Base-by-base conservation (phyloP, 2,329 filamentous ascomycete species). In the Penicillium vulpinum region DNA sequence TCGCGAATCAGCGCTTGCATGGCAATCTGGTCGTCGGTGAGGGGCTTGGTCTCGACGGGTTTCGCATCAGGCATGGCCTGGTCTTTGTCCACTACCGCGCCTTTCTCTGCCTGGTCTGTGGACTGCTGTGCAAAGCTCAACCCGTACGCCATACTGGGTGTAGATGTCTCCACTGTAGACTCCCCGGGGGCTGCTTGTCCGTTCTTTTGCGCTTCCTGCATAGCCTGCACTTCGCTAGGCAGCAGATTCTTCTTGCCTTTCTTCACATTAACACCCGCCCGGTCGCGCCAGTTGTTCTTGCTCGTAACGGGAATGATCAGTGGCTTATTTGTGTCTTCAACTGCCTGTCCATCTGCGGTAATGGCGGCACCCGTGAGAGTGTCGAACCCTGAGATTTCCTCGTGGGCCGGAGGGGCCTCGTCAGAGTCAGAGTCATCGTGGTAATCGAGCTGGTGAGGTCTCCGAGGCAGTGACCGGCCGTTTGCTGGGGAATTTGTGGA, bases 221-320 rank as follows among this genome's bases (percentile, higher is more conserved):
- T 72, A 60, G 78, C 79, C 60, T 81, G 79, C 39, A 83, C 83
- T 59, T 83, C 83, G 7, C 66, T 72, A n/a, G 84, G 85, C n/a
- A 87, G 75, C 15, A 83, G 70, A 69, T 84, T 86, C 71, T 84
- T 86, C 70, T 79, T 85, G 62, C 81, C 76, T 56, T 68, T 88
- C 81, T 79, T 85, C 84, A 53, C 85, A 53, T 70, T 74, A 2
- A 64, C 60, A 4, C 73, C 69, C 5, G 73, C 63, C 7, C 74
- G 68, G 55, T 77, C 71, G 49, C 74, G 71, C 61, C 92, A 87
- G 79, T 97, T 94, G 73, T 97, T 97, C 70, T 85, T 87, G 68
- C 87, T 90, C 75, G 91, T 89, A 59, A 92, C 89, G 69, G 90
- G 88, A 31, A 85, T 85, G 69, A 93, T 91, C 78, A 92, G 85